Evolutionary conservation across 169 alveolate genomes (phyloP), one percentile per base, ranked within the genome.

Genomic region (Plasmodium gaboni): DNA sequence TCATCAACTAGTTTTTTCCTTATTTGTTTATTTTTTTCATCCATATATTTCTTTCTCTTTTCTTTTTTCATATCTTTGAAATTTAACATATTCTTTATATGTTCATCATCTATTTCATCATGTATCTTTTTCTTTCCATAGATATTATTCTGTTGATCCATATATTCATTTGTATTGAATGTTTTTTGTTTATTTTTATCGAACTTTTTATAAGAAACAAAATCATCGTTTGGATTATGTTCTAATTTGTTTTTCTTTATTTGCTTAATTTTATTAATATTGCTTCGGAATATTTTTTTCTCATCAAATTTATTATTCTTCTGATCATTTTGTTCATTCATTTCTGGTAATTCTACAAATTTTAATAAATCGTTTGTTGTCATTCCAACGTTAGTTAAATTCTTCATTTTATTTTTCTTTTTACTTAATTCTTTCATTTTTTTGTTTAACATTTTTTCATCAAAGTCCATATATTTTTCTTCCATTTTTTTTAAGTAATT

Each of bases 401-500:
- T 71, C 51, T 65, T 86, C 74, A 70, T 69, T 24, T 60, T 59
- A 44, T 86, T 57, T 86, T 86, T 86, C 48, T 70, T 86, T 48
- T 70, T 70, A 42, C 70, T 86, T 50, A 68, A 38, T 24, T 46
- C 26, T 60, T 86, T 86, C 55, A 86, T 70, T 70, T 86, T 69
- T 69, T 71, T 86, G 13, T 70, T 86, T 65, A 71, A 70, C 12
- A 86, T 69, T 71, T 86, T 86, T 38, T 86, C 87, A 44, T 86
- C 92, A 61, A 86, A 86, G 46, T 86, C 51, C 74, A 63, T 64
- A n/a, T 70, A 71, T 64, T 89, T 86, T 83, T 69, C 87, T 73
- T 74, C 93, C 73, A 71, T 88, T 88, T 88, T 88, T 73, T 65
- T 92, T 74, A 83, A 53, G 74, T 76, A 92, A 92, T 76, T 92